Evolutionary conservation across 306 rosid genomes (phyloP), one percentile per base, ranked within the genome.

Genomic region (Inga leiocalycina): DNA sequence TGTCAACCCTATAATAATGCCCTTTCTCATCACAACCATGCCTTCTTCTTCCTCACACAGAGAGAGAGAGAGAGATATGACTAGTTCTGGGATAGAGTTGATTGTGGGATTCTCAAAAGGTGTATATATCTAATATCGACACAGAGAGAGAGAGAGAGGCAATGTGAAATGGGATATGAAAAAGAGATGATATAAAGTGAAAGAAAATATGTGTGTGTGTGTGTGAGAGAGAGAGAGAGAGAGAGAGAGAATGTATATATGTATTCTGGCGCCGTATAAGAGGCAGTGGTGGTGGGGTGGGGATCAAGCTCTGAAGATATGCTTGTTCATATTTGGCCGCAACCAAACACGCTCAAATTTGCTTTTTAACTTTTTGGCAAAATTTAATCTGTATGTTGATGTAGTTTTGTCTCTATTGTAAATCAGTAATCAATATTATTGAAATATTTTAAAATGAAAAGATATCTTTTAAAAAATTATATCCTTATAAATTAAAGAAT

Each of bases 11-110:
- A 51, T 78, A 77, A 71, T 78, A 81, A 71, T 81, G 86, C 70
- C 56, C 82, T 84, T 84, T 81, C 80, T 79, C 72, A 64, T 82
- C 45, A 64, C 65, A 75, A 10, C 74, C 93, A 92, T 91, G 44
- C 4, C 39, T 59, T n/a, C 71, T 54, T 56, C 66, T 3, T 61
- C 65, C 62, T 4, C 32, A 20, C 4, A 22, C 27, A 67, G 3
- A 43, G 77, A 70, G 74, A 70, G 48, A 37, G 10, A 43, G 51
- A 35, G 76, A 72, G 67, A 32, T 16, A 68, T 17, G 20, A 5
- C 49, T 0, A 3, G 10, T 46, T 46, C 2, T 30, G 61, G 2
- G 13, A 45, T 22, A 34, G 15, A 49, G 7, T 24, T 9, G 24
- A 5, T 0, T 10, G 59, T 30, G 41, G 70, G 77, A 30, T 74